A percentile compares a stretch with the other conserved stretches of the same genome.
Evolutionary conservation across 169 alveolate genomes (phyloP).

Genomic region (Perkinsus chesapeaki): DNA sequence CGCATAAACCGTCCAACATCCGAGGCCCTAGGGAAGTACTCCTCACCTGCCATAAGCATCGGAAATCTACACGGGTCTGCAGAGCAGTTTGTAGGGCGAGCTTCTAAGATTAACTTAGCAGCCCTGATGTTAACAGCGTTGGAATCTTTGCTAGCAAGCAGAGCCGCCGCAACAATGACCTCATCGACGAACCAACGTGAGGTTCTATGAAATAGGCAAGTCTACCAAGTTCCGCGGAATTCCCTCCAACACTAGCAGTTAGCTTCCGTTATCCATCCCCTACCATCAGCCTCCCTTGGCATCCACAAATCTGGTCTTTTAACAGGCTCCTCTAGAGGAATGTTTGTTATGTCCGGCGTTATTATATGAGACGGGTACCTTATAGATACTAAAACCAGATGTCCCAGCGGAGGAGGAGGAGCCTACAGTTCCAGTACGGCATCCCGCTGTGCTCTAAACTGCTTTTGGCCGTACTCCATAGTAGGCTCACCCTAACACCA

Average conservation of each 20-base stretch:
- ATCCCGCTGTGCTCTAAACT: not conserved
- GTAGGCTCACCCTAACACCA: not conserved
- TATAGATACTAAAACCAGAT: not conserved
- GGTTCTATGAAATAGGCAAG: no score
- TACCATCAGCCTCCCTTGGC: not conserved
- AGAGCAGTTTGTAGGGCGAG: not conserved
- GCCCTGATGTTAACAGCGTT: not conserved
- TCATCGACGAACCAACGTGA: no score
- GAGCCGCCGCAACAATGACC: no score
- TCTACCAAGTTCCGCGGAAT: no score
- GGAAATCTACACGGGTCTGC: not conserved
- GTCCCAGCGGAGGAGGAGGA: not conserved
- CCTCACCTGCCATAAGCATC: not conserved
- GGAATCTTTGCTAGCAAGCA: no score
- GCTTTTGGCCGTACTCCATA: not conserved
- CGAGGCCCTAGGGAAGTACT: constrained; percentile 5
- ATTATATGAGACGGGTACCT: not conserved
- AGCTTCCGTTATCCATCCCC: not conserved
- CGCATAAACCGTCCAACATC: constrained; percentile 21
- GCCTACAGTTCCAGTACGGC: not conserved
- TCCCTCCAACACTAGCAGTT: no score
- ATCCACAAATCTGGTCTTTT: not conserved
- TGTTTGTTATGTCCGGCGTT: not conserved
- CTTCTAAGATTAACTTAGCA: no score
- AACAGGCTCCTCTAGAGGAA: not conserved